Conservation (phyloP, 805 yeast species). For the Priceomyces melissophilus region DNA sequence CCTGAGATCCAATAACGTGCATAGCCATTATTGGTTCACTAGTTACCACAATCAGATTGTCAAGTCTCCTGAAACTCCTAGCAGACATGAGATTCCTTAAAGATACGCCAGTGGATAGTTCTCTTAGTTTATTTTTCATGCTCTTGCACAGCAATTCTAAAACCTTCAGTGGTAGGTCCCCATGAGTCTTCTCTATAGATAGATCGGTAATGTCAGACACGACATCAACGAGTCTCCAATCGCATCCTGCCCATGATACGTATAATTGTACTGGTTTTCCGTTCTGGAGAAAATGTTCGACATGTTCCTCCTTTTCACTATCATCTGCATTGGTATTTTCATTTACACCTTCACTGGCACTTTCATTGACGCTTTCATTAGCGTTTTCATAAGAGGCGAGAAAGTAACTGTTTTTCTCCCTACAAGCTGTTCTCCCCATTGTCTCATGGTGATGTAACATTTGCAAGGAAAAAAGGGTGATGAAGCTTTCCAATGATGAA, state of each 20-base stretch:
- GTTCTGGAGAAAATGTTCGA: too few relatives aligned
- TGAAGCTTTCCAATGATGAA: conserved; percentile 15
- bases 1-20: too few relatives aligned
- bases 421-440: conserved; percentile 29
- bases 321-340: too few relatives aligned
- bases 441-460: conserved; percentile 23
- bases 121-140: conserved; percentile 13
- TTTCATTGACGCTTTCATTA: conserved; percentile 4
- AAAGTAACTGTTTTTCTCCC: conserved; percentile 21
- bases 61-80: conserved; percentile 8
- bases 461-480: conserved; percentile 21
- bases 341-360: too few relatives aligned
- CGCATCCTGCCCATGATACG: conserved; percentile 32
- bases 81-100: background rate
- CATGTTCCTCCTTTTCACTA: too few relatives aligned
- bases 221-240: conserved; percentile 17
- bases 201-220: conserved; percentile 31
- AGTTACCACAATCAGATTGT: background rate
- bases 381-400: conserved; percentile 10
- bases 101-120: conserved; percentile 1
- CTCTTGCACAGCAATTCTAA: conserved; percentile 13
- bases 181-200: conserved; percentile 22
- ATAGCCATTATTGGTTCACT: background rate
- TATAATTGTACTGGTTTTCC: too few relatives aligned
- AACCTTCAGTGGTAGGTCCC: conserved; percentile 11